Evolutionary conservation across 192 early-diverging fungal genomes (phyloP).

Genomic region (Gaertneriomyces semiglobifer): DNA sequence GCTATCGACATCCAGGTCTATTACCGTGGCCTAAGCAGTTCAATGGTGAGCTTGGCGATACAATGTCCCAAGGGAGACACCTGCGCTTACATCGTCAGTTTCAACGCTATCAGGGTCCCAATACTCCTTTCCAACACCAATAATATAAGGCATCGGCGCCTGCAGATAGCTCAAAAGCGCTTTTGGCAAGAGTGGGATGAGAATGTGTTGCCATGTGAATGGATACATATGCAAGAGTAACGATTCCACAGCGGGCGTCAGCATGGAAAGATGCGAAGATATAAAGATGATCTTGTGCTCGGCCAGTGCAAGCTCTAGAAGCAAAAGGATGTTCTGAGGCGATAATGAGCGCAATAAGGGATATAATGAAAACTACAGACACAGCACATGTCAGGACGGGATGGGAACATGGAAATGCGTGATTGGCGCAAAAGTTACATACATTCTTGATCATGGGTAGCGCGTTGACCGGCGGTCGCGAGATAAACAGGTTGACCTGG

Average conservation of each 20-base stretch:
- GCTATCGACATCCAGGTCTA: slow-evolving; percentile 69
- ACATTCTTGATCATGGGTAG: slow-evolving; percentile 75
- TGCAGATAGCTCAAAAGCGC: slow-evolving; percentile 60
- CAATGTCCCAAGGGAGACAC: not conserved
- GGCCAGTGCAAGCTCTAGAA: slow-evolving; percentile 68
- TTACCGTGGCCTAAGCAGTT: slow-evolving; percentile 42
- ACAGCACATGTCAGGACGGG: slow-evolving; percentile 5
- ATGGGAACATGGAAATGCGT: not conserved
- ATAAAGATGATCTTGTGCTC: slow-evolving; percentile 73
- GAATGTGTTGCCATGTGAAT: slow-evolving; percentile 73
- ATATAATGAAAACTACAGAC: slow-evolving; percentile 67
- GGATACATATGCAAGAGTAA: slow-evolving; percentile 67
- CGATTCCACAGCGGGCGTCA: slow-evolving; percentile 63
- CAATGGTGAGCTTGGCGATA: not conserved
- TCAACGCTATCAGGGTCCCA: slow-evolving; percentile 44
- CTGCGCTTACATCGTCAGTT: slow-evolving; percentile 60
- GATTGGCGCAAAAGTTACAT: slow-evolving; percentile 17
- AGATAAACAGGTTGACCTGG: slow-evolving; percentile 55
- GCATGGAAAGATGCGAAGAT: slow-evolving; percentile 64
- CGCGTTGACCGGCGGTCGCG: slow-evolving; percentile 72
- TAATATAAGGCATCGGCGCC: slow-evolving; percentile 76
- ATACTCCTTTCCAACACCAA: slow-evolving; percentile 63
- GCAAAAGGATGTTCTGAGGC: slow-evolving; percentile 55
- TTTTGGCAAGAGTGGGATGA: slow-evolving; percentile 70
- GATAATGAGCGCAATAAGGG: slow-evolving; percentile 70